Percentiles rank a stretch among this genome's conserved stretches.
Evolutionary conservation across 768 basidiomycete species (phyloP).

Genomic region (Cubamyces sp.): DNA sequence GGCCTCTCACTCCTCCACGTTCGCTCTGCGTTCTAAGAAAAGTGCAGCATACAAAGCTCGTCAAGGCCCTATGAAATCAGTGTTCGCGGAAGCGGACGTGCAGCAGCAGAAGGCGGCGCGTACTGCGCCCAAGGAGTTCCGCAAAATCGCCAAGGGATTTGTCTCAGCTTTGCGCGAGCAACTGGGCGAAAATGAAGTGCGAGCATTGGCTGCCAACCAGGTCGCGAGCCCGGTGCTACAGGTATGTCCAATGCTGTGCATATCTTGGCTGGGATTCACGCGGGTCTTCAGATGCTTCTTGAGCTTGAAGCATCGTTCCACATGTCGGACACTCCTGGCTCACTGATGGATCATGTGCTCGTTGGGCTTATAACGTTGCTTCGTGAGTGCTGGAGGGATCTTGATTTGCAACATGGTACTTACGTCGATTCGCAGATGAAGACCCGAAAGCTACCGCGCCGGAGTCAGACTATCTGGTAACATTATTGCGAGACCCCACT

Average conservation of each 20-base stretch:
- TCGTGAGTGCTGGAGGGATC: slow-evolving; percentile 45
- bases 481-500: slow-evolving; percentile 82
- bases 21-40: slow-evolving; percentile 78
- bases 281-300: slow-evolving; percentile 64
- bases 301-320: slow-evolving; percentile 78
- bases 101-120: slow-evolving; percentile 35
- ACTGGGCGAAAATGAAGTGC: slow-evolving; percentile 70
- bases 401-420: not conserved
- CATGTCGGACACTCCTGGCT: slow-evolving; percentile 60
- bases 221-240: slow-evolving; percentile 79
- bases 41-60: slow-evolving; percentile 81
- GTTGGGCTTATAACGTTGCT: slow-evolving; percentile 72
- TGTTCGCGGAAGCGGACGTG: slow-evolving; percentile 55
- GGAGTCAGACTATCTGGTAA: slow-evolving; percentile 79
- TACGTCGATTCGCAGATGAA: slow-evolving; percentile 38
- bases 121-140: slow-evolving; percentile 46
- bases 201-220: slow-evolving; percentile 75
- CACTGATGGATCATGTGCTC: slow-evolving; percentile 81
- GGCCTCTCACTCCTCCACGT: slow-evolving; percentile 38
- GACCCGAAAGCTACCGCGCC: slow-evolving; percentile 38
- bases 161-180: slow-evolving; percentile 55
- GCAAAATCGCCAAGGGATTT: slow-evolving; percentile 44
- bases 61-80: slow-evolving; percentile 80
- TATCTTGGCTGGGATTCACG: slow-evolving; percentile 2
- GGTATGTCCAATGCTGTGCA: slow-evolving; percentile 43